Base-by-base conservation (phyloP, 352 stramenopile genomes). In the Blastocystis sp. region DNA sequence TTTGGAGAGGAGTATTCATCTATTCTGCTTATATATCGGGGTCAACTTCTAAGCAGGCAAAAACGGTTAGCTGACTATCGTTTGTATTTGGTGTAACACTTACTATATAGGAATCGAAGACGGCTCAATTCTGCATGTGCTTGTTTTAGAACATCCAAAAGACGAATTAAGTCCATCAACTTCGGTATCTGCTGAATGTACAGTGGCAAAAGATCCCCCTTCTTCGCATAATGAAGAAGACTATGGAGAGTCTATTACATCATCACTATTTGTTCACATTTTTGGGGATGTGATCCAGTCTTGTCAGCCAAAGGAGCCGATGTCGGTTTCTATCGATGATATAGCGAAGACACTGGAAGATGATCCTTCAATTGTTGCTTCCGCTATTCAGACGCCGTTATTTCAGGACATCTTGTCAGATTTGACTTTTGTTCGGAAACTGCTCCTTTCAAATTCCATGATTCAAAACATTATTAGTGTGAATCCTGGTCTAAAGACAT, bases 91-190 rank as follows among this genome's bases (percentile, higher is more conserved):
- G 43, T 49, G 0, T 61, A 4, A 39, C 16, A 51, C 14, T n/a
- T 83, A 24, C 63, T 66, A 5, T 14, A 2, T 66, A 83, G 71
- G 71, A 4, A 21, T 83, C 19, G 32, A 52, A n/a, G 32, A 51
- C n/a, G 46, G 66, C 46, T 83, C 71, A 9, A 35, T 83, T 35
- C 32, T 83, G 29, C 71, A 83, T 67, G 43, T 83, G n/a, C 16
- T 83, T 11, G 29, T 42, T 65, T 52, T 21, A 27, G 51, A 61
- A 6, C 19, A 32, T 14, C 12, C 19, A 61, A 32, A 61, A 14
- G 54, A n/a, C 9, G 39, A 46, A 9, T 46, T 46, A 46, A 46
- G 39, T 46, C 39, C 39, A 9, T 9, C 39, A 9, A 46, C 39
- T 46, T 46, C 39, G 39, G 39, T n/a, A n/a, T n/a, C 39, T 46